These are phyloP conservation scores for Fraxinus quadrangulata DNA, from an alignment of 257 asterid genomes.

Conservation along the genomic window DNA sequence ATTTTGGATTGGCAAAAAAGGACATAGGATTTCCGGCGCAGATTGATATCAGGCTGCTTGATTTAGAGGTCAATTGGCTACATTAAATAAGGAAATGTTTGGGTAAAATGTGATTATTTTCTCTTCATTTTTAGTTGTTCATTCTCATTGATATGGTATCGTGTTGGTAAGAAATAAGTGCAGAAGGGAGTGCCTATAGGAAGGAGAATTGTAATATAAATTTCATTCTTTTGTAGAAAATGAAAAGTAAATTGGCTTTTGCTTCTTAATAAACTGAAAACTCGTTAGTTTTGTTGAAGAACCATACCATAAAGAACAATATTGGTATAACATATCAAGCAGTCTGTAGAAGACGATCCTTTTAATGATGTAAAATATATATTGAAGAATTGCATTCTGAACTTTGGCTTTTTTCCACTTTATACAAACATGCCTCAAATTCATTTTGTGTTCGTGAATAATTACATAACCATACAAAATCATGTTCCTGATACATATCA, in stretches of 20 bases:
- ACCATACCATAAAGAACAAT: neutral
- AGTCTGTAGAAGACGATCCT: constrained; percentile 10
- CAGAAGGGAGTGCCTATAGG: constrained; percentile 21
- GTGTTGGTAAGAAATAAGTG: neutral
- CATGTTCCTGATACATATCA: constrained; percentile 1
- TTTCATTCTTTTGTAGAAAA: neutral
- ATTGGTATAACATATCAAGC: neutral
- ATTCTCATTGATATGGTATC: neutral
- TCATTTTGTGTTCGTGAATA: neutral
- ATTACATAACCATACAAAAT: neutral
- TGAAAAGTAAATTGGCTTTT: neutral
- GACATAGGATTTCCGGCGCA: neutral
- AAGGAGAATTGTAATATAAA: neutral
- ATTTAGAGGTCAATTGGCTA: constrained; percentile 15
- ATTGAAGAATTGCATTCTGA: neutral
- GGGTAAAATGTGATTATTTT: constrained; percentile 16
- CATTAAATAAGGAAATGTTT: neutral
- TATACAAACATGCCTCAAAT: neutral
- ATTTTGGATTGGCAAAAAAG: constrained; percentile 5
- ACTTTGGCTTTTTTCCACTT: neutral
- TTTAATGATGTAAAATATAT: neutral
- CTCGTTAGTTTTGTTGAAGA: neutral
- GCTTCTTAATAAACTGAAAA: neutral
- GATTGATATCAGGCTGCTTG: constrained; percentile 21
- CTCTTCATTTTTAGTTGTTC: neutral